Evolutionary conservation across 257 asterid genomes (phyloP).

Genomic region (Nemophila menziesii): DNA sequence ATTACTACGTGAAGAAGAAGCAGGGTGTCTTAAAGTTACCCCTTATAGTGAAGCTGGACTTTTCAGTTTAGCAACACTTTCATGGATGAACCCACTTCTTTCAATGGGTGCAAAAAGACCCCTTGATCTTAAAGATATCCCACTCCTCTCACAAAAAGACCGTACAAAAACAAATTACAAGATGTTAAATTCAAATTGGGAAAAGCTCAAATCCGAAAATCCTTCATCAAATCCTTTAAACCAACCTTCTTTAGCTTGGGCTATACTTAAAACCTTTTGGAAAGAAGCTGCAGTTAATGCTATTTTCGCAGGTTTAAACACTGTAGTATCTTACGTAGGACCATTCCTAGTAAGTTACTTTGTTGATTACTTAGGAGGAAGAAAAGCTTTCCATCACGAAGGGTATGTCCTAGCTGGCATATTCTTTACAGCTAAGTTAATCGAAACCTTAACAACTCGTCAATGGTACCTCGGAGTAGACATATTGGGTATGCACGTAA

Average conservation of each 20-base stretch:
- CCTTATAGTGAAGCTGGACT: conserved; percentile 83
- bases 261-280: conserved; percentile 70
- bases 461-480: conserved; percentile 90
- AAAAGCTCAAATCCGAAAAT: conserved; percentile 52
- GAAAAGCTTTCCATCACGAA: conserved; percentile 47
- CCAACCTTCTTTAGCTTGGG: conserved; percentile 82
- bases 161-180: conserved; percentile 81
- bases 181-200: conserved; percentile 66
- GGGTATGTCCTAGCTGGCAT: conserved; percentile 64
- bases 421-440: conserved; percentile 60
- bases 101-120: conserved; percentile 88
- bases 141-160: conserved; percentile 67
- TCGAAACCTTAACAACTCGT: conserved; percentile 65
- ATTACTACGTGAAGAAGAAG: conserved; percentile 60
- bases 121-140: conserved; percentile 80
- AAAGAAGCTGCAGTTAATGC: conserved; percentile 78
- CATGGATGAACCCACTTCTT: conserved; percentile 93
- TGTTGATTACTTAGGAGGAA: conserved; percentile 67
- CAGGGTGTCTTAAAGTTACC: conserved; percentile 80
- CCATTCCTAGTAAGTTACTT: conserved; percentile 82
- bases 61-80: conserved; percentile 72
- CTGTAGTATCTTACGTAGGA: conserved; percentile 77
- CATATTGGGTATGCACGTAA: conserved; percentile 77
- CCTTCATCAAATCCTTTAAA: conserved; percentile 28
- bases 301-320: conserved; percentile 57